Percentiles rank a stretch among this genome's conserved stretches.
Conservation (phyloP, 2,329 filamentous ascomycete genomes). For the Trichophyton equinum region DNA sequence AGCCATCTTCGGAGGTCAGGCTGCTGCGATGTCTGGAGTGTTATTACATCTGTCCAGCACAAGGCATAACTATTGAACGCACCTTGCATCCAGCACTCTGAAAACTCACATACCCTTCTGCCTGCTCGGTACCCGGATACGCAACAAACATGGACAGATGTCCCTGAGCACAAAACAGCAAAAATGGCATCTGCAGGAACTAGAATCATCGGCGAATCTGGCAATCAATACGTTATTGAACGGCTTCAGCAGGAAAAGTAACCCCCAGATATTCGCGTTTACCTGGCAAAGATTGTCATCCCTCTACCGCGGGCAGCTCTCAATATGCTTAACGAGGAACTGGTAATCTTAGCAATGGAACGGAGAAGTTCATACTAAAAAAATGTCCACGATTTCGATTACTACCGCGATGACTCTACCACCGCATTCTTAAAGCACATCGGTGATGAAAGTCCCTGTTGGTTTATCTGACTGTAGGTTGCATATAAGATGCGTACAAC, state of each 20-base stretch:
- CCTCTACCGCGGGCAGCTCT: neutral
- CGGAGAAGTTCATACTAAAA: conserved; percentile 15
- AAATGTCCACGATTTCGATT: conserved; percentile 9
- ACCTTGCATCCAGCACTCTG: too few species aligned
- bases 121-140: too few species aligned
- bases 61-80: too few species aligned
- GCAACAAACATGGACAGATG: too few species aligned
- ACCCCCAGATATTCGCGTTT: neutral
- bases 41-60: too few species aligned
- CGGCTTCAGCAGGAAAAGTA: conserved; percentile 19
- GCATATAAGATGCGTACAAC: too few species aligned
- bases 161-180: too few species aligned
- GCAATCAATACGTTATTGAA: conserved; percentile 13
- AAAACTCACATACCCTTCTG: too few species aligned
- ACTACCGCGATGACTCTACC: conserved; percentile 3
- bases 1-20: too few species aligned
- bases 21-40: too few species aligned
- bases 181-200: neutral
- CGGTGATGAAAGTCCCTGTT: neutral
- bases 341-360: conserved; percentile 2
- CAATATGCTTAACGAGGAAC: neutral
- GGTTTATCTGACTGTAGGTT: neutral
- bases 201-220: neutral
- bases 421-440: neutral
- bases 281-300: conserved; percentile 4